Percentiles rank a stretch among this genome's conserved stretches.
Evolutionary conservation across 345 rosid species (phyloP).

Genomic region (Brassica juncea): DNA sequence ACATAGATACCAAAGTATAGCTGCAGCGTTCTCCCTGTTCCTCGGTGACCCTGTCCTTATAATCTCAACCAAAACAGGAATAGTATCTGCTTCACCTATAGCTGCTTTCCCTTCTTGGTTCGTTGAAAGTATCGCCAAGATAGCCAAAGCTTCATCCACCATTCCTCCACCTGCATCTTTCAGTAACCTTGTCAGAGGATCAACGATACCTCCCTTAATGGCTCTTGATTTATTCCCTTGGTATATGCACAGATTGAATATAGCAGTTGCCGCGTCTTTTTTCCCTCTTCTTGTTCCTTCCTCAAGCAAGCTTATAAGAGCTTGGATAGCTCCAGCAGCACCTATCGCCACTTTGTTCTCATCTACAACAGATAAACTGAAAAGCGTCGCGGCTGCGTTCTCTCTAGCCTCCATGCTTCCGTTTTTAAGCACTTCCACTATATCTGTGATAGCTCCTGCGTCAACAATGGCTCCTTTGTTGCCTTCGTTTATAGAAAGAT

Average conservation of each 20-base stretch:
- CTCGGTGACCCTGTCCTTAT: constrained; percentile 87
- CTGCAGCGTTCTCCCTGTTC: constrained; percentile 88
- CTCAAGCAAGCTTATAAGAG: constrained; percentile 75
- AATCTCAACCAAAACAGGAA: constrained; percentile 75
- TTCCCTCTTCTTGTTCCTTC: constrained; percentile 95
- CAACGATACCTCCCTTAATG: constrained; percentile 83
- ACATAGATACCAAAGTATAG: constrained; percentile 84
- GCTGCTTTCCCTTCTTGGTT: constrained; percentile 86
- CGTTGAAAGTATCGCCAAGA: constrained; percentile 85
- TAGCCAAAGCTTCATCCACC: constrained; percentile 93
- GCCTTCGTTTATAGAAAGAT: constrained; percentile 89
- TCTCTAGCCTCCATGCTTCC: constrained; percentile 99
- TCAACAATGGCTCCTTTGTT: constrained; percentile 92
- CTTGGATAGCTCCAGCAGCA: constrained; percentile 94
- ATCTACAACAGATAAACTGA: constrained; percentile 92
- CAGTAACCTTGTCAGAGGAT: constrained; percentile 66
- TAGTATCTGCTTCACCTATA: constrained; percentile 70
- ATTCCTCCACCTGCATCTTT: constrained; percentile 94
- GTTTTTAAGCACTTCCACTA: constrained; percentile 77
- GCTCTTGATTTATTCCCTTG: constrained; percentile 99
- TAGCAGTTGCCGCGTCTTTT: constrained; percentile 97
- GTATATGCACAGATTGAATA: constrained; percentile 87
- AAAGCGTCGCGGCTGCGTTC: constrained; percentile 96
- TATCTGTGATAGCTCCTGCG: constrained; percentile 93
- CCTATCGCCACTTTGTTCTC: constrained; percentile 96